Percentiles rank a stretch among this genome's conserved stretches.
Evolutionary conservation across 495 filamentous ascomycete species (phyloP).

Genomic region (Hyaloscypha bicolor): DNA sequence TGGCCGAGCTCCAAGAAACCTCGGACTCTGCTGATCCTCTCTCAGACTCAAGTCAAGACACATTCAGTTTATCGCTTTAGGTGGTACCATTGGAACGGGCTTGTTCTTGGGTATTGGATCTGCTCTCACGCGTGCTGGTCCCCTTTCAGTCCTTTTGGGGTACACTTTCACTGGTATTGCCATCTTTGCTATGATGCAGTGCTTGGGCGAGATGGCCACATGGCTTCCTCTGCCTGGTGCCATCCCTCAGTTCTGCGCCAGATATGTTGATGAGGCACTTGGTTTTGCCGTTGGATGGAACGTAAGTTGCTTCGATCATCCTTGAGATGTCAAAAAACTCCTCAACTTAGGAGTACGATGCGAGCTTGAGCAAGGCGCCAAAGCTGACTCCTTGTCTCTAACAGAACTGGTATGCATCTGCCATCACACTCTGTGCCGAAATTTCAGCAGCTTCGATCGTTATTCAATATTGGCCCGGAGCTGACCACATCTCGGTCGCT

Average conservation of each 20-base stretch:
- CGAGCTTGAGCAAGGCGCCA: neutral
- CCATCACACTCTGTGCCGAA: slow-evolving; percentile 73
- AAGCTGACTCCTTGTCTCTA: slow-evolving; percentile 3
- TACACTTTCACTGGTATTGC: slow-evolving; percentile 69
- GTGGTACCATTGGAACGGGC: slow-evolving; percentile 76
- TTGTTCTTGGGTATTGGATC: slow-evolving; percentile 72
- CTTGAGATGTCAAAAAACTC: neutral
- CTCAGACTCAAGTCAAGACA: slow-evolving; percentile 48
- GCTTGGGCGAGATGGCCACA: slow-evolving; percentile 36
- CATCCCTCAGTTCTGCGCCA: slow-evolving; percentile 73
- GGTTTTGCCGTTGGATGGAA: slow-evolving; percentile 84
- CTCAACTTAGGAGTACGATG: neutral
- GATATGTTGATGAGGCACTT: slow-evolving; percentile 72
- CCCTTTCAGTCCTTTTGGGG: slow-evolving; percentile 67
- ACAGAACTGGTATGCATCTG: slow-evolving; percentile 55
- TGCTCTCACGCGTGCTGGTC: slow-evolving; percentile 63
- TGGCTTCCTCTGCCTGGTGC: slow-evolving; percentile 70
- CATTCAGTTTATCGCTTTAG: slow-evolving; percentile 64
- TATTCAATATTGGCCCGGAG: slow-evolving; percentile 71
- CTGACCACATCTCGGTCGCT: slow-evolving; percentile 52
- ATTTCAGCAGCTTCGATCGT: slow-evolving; percentile 73
- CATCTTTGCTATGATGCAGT: slow-evolving; percentile 62
- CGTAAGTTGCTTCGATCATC: slow-evolving; percentile 38
- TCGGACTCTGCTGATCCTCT: slow-evolving; percentile 4
- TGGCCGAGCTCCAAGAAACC: neutral